Evolutionary conservation across 352 stramenopile genomes (phyloP), one percentile per base, ranked within the genome.

Genomic region (Phytophthora pseudosyringae): DNA sequence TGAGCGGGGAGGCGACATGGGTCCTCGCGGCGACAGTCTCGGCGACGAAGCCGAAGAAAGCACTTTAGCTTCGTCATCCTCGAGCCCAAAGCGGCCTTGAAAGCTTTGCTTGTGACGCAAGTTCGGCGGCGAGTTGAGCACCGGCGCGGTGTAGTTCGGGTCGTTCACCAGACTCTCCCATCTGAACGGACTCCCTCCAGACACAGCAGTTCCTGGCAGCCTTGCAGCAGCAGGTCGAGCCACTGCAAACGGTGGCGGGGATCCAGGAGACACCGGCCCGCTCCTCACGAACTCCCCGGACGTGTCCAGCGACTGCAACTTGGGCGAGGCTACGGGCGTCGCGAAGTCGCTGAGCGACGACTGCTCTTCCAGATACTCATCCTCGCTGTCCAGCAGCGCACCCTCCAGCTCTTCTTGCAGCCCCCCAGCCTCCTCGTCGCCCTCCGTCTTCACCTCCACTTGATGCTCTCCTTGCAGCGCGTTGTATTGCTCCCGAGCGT

Each of bases 91-190:
- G 0, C 75, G 61, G 0, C 61, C 69, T 15, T 65, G 58, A 4
- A 76, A 59, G 16, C 49, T 71, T 10, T 72, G 73, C 31, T 78
- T 77, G 25, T 73, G 55, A 6, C 63, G 65, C 16, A 76, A 40
- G 21, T 69, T 59, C 11, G 75, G 73, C n/a, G 79, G 83, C 5
- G 78, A 83, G 47, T 76, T 79, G 8, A 90, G 67, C 32, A 89
- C 61, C 5, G 81, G 81, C 10, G 83, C 75, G 11, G 70, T 77
- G 51, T 90, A 87, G 11, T 74, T 86, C 3, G 75, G 73, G 44
- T 93, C 83, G 46, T 88, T 86, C 18, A 80, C 69, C 11, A 88
- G 40, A 56, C 66, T 82, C 33, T 90, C 83, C 86, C 86, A 95
- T 53, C 76, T 70, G 26, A 91, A 83, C 25, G 81, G 82, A 73